phyloP scores from a whole-genome alignment of 148 eudicot species.

The Rhododendron williamsianum region DNA sequence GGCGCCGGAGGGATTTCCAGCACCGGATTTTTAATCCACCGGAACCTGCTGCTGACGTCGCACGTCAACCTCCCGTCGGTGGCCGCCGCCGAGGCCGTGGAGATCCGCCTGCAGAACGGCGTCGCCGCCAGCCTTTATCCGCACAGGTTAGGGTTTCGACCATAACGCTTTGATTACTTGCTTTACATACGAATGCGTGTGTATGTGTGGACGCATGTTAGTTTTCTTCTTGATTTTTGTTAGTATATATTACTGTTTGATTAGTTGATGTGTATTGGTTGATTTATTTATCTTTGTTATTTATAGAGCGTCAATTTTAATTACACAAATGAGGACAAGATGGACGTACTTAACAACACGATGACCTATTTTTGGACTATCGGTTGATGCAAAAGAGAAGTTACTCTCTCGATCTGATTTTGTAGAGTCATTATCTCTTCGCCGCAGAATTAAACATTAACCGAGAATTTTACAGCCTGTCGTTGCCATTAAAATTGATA shows the following conservation, averaged over 20 bases:
- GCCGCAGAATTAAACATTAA: not conserved
- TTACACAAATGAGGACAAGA: not conserved
- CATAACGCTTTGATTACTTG: not conserved
- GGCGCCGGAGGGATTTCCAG: constrained; percentile 26
- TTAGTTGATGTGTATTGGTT: too few species aligned
- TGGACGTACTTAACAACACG: not conserved
- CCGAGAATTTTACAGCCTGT: not conserved
- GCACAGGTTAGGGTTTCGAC: constrained; percentile 44
- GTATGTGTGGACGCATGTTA: not conserved
- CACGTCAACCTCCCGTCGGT: constrained; percentile 80
- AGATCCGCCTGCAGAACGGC: constrained; percentile 74
- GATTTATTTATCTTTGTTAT: not conserved
- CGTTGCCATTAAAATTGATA: not conserved
- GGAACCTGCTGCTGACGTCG: constrained; percentile 71
- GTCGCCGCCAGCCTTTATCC: constrained; percentile 72
- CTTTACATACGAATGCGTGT: not conserved
- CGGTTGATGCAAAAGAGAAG: not conserved
- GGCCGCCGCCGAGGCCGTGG: constrained; percentile 63
- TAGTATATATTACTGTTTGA: too few species aligned
- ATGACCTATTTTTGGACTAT: not conserved
- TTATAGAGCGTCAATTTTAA: not conserved
- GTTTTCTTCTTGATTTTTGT: constrained; percentile 1
- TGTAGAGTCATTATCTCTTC: not conserved
- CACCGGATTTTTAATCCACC: constrained; percentile 77
- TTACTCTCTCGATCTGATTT: not conserved